Base-by-base conservation (phyloP, 179 eudicot genomes). In the Sideroxylon spinosum region DNA sequence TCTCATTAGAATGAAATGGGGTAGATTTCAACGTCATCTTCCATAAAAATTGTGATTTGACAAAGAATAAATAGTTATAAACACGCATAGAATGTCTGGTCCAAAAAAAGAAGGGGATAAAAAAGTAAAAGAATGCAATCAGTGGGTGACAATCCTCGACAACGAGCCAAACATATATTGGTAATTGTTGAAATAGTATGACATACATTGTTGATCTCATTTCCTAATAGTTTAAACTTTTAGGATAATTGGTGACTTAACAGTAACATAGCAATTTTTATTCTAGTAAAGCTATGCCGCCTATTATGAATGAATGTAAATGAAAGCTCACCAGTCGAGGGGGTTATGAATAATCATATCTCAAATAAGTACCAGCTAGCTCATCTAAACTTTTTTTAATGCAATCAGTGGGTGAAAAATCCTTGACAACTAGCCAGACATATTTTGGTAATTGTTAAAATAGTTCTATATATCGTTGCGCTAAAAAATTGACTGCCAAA, bases 321-420 rank as follows among this genome's bases (percentile, higher is more conserved):
- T 26, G 16, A 55, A 75, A 76, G 84, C 96, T 87, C 81, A 95
- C 99, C 94, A 93, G 85, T 83, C 95, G 89, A 65, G 98, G 99
- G 56, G 91, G 80, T 66, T 95, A 97, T 62, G 84, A 55, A 66
- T 62, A 80, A 66, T 93, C 98, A 76, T 88, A 85, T 87, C 80
- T 89, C 78, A 92, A 85, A 84, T 88, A 92, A 76, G 86, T 67
- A 48, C 89, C 90, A 83, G 96, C 98, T 85, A 95, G 57, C 77
- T 92, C 91, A 87, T 95, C 99, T 81, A 95, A 84, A 81, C 99
- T 95, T 83, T 83, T 89, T 74, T 49, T 90, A 20, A 95, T 89
- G 85, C 98, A n/a, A n/a, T n/a, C n/a, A n/a, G n/a, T n/a, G n/a
- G n/a, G n/a, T n/a, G n/a, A n/a, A n/a, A n/a, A n/a, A n/a, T n/a